These are phyloP conservation scores for Boletus rubroflammeus DNA, from an alignment of 768 basidiomycete species.

Conservation along the genomic window DNA sequence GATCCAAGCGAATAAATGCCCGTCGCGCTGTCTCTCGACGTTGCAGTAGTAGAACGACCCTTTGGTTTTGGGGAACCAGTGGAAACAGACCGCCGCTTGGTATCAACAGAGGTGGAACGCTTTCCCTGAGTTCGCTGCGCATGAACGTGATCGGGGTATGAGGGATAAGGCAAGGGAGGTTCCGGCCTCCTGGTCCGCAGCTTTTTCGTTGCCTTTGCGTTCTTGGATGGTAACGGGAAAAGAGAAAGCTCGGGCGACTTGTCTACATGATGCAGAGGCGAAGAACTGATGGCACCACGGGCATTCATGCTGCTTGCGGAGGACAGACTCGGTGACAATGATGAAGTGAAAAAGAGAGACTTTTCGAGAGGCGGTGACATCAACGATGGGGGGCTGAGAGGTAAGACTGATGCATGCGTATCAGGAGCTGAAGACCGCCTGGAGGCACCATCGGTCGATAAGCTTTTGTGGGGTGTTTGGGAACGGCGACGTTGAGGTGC, in stretches of 20 bases:
- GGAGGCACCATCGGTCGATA: not conserved
- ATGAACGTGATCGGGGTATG: conserved; percentile 12
- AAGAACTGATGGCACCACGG: not conserved
- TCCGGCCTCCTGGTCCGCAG: conserved; percentile 3
- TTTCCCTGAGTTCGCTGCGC: not conserved
- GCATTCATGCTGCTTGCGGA: conserved; percentile 6
- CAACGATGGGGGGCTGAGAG: conserved; percentile 53
- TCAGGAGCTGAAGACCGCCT: conserved; percentile 19
- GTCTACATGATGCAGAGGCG: not conserved
- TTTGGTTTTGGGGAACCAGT: conserved; percentile 10
- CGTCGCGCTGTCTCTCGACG: conserved; percentile 1
- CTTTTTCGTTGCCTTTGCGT: conserved; percentile 4
- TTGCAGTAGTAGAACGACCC: conserved; percentile 1
- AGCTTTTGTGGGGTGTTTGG: not conserved
- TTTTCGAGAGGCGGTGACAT: conserved; percentile 55
- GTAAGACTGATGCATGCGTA: conserved; percentile 41
- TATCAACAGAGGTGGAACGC: not conserved
- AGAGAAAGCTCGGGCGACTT: conserved; percentile 13
- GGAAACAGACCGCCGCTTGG: not conserved
- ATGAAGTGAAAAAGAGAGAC: conserved; percentile 49
- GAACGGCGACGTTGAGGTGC: conserved; percentile 17
- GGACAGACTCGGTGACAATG: conserved; percentile 14
- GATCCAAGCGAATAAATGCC: conserved; percentile 15
- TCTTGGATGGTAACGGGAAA: conserved; percentile 19
- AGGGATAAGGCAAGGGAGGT: conserved; percentile 22